Base-by-base conservation (phyloP, 1,284 basidiomycete genomes). In the Leccinum variabile region DNA sequence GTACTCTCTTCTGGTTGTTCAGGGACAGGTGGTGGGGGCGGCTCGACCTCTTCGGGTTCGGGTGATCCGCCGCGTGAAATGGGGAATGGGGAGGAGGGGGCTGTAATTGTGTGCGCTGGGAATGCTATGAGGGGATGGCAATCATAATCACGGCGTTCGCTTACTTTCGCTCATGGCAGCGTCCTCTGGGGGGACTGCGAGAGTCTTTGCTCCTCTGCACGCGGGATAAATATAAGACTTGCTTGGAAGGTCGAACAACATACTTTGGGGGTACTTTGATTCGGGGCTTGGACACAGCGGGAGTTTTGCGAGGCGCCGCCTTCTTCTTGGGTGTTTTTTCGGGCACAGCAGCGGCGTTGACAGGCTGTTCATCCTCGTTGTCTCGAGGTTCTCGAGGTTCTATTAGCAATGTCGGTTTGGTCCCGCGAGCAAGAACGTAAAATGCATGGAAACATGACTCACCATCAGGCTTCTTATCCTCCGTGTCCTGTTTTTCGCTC, bases 1-100 rank as follows among this genome's bases (percentile, higher is more conserved):
- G 82, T 77, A 54, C 76, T 83, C 61, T 88, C 86, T 60, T 84
- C 78, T 54, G 79, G 83, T 52, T 78, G 78, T 49, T 83, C 81
- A 32, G 84, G 84, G 25, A 70, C 64, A 57, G 72, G 63, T 59
- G 78, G 73, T 9, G 65, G 68, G 11, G 66, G 69, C 1, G 74
- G 67, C 41, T 71, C 65, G 14, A 54, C 58, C 57, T 69, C 76
- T 57, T 72, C 74, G 10, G 65, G 68, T 44, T 76, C 70, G 10
- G 72, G 72, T 0, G 75, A 73, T 32, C 44, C 30, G 8, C 52
- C 62, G 1, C 60, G 65, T 46, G 76, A 76, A n/a, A 70, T 49
- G 30, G 71, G 77, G 7, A 76, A 55, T 6, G 82, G 82, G 3
- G 82, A 81, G 11, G 81, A 82, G 7, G 82, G 77, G 3, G 80